Evolutionary conservation across 176 grass and related monocot genomes (phyloP).

Genomic region (Canna indica): DNA sequence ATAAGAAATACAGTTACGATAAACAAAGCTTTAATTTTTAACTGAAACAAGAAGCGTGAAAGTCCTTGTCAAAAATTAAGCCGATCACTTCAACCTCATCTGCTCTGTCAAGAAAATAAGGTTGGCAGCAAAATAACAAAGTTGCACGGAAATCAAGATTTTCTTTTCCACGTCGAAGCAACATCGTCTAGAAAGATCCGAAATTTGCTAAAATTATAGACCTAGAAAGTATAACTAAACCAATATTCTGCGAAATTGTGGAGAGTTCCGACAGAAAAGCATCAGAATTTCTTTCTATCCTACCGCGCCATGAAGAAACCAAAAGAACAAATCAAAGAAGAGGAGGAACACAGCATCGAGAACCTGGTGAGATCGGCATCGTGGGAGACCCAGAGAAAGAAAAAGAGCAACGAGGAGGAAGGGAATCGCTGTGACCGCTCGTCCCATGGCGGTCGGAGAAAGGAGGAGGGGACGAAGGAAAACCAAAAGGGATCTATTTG

Average conservation of each 20-base stretch:
- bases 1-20: no score
- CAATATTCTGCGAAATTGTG: background rate
- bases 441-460: conserved; percentile 5
- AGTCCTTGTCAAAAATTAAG: background rate
- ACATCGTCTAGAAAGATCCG: no score
- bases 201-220: background rate
- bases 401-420: background rate
- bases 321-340: background rate
- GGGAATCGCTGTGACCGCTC: background rate
- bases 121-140: background rate
- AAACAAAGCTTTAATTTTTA: no score
- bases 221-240: background rate
- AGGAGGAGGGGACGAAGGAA: background rate
- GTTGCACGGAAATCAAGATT: background rate
- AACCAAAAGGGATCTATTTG: background rate
- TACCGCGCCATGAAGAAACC: background rate
- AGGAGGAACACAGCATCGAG: background rate
- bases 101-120: background rate
- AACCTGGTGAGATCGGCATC: conserved; percentile 6
- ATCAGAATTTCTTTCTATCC: background rate
- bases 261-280: background rate
- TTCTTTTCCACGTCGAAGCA: background rate
- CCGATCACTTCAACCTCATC: background rate
- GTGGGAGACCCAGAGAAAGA: background rate
- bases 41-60: no score